Evolutionary conservation across 805 yeast genomes (phyloP), one percentile per base, ranked within the genome.

Genomic region (Metschnikowia proteae): DNA sequence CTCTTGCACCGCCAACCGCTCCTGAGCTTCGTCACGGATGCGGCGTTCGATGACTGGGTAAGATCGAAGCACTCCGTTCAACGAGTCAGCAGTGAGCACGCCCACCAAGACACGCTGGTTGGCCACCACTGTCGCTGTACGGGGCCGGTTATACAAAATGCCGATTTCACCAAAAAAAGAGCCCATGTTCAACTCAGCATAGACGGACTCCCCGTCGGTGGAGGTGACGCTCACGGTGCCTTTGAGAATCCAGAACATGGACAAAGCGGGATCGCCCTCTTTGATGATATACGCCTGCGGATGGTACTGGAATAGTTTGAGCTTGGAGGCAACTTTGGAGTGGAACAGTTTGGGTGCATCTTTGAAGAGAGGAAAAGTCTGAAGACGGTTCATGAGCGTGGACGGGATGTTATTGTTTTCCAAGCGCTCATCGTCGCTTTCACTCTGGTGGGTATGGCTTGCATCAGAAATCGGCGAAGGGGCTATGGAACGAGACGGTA

Each of bases 131-230:
- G 90, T 84, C 0, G 92, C 92, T 0, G 91, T 85, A 56, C 92
- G 70, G 17, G 91, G 90, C 43, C 91, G 69, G 61, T 83, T 83
- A 66, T 82, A 85, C 29, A 86, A 65, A 38, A 86, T 84, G 6
- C 92, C 92, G 47, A 86, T 85, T 59, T 86, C 92, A 10, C 94
- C 94, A 61, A 86, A 86, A 54, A 83, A 84, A 22, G 83, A 74
- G 2, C 92, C 92, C 3, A 83, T 75, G 3, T 77, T 75, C 6
- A 86, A 66, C 60, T 83, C 89, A 1, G 91, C 90, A 58, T 82
- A 83, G 3, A 81, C 74, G 3, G 86, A 78, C 64, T 86, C 92
- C 28, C 89, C 91, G 60, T 86, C 94, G 1, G 86, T 78, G 10
- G 88, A 81, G 0, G 89, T 80, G 9, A 86, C 88, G n/a, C 82